Conservation (phyloP, 2,329 filamentous ascomycete genomes). For the Fusarium torreyae region DNA sequence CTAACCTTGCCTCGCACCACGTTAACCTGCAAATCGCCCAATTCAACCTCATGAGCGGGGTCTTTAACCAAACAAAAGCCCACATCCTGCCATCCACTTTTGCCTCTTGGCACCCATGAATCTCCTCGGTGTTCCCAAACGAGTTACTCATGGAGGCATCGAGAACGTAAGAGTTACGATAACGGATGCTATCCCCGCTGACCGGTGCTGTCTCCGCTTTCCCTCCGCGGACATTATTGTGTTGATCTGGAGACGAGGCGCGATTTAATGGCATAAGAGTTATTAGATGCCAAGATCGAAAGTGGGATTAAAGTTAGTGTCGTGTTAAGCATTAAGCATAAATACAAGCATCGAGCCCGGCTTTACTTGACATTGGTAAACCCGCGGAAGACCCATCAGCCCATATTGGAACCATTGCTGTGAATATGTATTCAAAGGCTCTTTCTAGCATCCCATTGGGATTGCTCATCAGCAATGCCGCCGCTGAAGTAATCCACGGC, state of each 20-base stretch:
- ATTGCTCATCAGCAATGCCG: conserved; percentile 16
- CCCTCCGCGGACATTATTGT: neutral
- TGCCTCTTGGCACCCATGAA: neutral
- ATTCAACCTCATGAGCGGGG: neutral
- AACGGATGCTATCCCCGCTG: neutral
- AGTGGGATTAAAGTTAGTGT: conserved; percentile 6
- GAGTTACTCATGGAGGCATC: neutral
- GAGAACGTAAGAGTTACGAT: neutral
- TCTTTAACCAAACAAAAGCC: neutral
- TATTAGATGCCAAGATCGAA: conserved; percentile 10
- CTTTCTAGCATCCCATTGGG: conserved; percentile 14
- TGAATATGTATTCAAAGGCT: conserved; percentile 17
- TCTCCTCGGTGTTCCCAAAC: conserved; percentile 2
- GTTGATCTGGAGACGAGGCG: neutral
- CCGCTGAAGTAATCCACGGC: conserved; percentile 54
- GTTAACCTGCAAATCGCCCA: neutral
- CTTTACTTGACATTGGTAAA: neutral
- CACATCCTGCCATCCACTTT: neutral
- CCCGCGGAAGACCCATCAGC: neutral
- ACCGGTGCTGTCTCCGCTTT: neutral
- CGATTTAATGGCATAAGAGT: neutral
- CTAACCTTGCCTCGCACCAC: conserved; percentile 3
- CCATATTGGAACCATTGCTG: neutral
- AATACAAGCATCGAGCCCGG: conserved; percentile 26
- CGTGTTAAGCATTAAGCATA: conserved; percentile 35